phyloP scores from a whole-genome alignment of 495 filamentous ascomycete genomes.

The Amniculicola lignicola region DNA sequence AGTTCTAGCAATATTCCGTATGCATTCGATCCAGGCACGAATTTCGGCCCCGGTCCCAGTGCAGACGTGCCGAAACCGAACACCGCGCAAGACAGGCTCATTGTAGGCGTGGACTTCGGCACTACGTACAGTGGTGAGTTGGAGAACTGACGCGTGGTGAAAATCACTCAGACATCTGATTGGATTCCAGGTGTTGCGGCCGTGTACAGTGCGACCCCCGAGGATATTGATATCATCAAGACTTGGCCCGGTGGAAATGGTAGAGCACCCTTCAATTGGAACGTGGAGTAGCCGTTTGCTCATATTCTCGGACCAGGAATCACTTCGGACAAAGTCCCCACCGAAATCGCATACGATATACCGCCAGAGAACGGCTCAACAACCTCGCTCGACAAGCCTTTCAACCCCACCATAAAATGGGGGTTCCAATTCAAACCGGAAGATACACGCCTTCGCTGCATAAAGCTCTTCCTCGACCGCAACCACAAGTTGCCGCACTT shows the following conservation, averaged over 20 bases:
- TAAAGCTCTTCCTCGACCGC: conserved; percentile 76
- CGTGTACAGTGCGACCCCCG: conserved; percentile 71
- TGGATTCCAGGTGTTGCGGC: conserved; percentile 60
- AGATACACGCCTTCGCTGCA: conserved; percentile 69
- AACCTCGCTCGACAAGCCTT: conserved; percentile 18
- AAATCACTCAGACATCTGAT: neutral
- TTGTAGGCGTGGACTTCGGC: conserved; percentile 45
- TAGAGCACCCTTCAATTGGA: conserved; percentile 17
- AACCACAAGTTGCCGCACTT: conserved; percentile 74
- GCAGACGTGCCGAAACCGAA: conserved; percentile 9
- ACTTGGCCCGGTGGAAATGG: conserved; percentile 73
- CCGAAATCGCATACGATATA: conserved; percentile 43
- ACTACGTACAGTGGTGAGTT: conserved; percentile 42
- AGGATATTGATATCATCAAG: conserved; percentile 78
- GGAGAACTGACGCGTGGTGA: neutral
- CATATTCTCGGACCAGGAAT: conserved; percentile 29
- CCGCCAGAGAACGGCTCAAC: conserved; percentile 32
- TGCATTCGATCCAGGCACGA: conserved; percentile 28
- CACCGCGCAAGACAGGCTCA: conserved; percentile 33
- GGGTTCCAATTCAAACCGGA: conserved; percentile 75
- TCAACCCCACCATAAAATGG: conserved; percentile 55
- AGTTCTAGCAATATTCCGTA: conserved; percentile 31
- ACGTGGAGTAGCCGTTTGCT: conserved; percentile 16
- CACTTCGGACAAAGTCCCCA: conserved; percentile 48
- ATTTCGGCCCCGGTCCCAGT: conserved; percentile 16